Evolutionary conservation across 768 basidiomycete genomes (phyloP).

Genomic region (Boletus rubescentipes): DNA sequence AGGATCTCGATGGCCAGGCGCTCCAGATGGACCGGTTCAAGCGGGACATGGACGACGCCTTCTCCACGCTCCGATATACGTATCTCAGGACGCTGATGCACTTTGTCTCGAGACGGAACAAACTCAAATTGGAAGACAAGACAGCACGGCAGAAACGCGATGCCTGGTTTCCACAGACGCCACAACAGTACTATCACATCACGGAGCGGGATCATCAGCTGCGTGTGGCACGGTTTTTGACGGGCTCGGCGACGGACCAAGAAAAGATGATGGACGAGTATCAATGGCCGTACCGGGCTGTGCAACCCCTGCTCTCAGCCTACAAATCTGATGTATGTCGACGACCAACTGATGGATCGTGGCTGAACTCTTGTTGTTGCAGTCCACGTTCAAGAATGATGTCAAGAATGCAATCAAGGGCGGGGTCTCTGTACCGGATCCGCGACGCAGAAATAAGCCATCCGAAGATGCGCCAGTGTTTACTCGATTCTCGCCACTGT

Average conservation of each 20-base stretch:
- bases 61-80: constrained; percentile 32
- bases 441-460: constrained; percentile 13
- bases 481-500: constrained; percentile 22
- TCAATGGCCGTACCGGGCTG: constrained; percentile 52
- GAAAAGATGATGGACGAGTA: constrained; percentile 51
- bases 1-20: constrained; percentile 22
- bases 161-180: constrained; percentile 33
- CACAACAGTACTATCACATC: constrained; percentile 31
- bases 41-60: constrained; percentile 27
- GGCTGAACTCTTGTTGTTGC: background rate
- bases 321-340: constrained; percentile 44
- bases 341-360: background rate
- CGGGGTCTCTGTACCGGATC: constrained; percentile 22
- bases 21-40: constrained; percentile 20
- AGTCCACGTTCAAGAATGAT: constrained; percentile 25
- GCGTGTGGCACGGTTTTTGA: constrained; percentile 51
- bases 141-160: constrained; percentile 27
- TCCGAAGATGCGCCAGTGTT: background rate
- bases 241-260: constrained; percentile 25
- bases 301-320: constrained; percentile 40
- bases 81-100: constrained; percentile 26
- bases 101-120: constrained; percentile 14
- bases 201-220: constrained; percentile 43
- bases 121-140: constrained; percentile 20
- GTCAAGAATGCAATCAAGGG: constrained; percentile 14